Base-by-base conservation (phyloP, 2,329 filamentous ascomycete genomes). In the Colletotrichum coccodes region DNA sequence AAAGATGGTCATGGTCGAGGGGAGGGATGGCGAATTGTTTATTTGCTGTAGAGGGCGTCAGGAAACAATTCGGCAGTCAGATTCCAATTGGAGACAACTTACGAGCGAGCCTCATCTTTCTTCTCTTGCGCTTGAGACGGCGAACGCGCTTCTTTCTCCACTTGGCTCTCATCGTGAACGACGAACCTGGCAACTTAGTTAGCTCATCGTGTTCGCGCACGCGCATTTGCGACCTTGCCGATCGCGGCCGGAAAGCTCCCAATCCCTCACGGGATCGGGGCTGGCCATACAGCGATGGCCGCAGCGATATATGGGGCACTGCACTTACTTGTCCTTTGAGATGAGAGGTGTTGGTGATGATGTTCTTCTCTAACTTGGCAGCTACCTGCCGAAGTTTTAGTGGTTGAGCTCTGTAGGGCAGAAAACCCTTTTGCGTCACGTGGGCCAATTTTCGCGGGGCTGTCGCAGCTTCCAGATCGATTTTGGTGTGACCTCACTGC, bases 101-200 rank as follows among this genome's bases (percentile, higher is more conserved):
- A 98, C 96, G 91, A 95, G 88, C 96, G 89, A 80, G 95, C 96
- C 96, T 91, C 88, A 96, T 97, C 95, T 99, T 99, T 94, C 96
- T 97, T 89, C 96, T 94, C 95, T 99, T 99, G 84, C 95, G 92
- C 93, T 98, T 98, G 86, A 99, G 94, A 86, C 96, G 92, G 81
- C 96, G 91, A 87, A 97, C 95, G 85, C 96, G 91, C 95, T 99
- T 99, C 93, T 99, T 99, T 90, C 95, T 96, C 96, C 96, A 98
- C 90, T 98, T 98, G 83, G 94, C 95, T 96, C 95, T 88, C 89
- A 91, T 90, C 86, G 86, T 90, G 87, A 86, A 85, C 82, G 76
- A 75, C 63, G 46, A 56, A 67, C 40, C 67, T 70, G 64, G n/a
- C 11, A 28, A 2, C 30, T 60, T n/a, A 32, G 53, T 63, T 47